A percentile compares a stretch with the other conserved stretches of the same genome.
Conservation (phyloP, 192 early-diverging fungal genomes). For the Umbelopsis ramanniana region DNA sequence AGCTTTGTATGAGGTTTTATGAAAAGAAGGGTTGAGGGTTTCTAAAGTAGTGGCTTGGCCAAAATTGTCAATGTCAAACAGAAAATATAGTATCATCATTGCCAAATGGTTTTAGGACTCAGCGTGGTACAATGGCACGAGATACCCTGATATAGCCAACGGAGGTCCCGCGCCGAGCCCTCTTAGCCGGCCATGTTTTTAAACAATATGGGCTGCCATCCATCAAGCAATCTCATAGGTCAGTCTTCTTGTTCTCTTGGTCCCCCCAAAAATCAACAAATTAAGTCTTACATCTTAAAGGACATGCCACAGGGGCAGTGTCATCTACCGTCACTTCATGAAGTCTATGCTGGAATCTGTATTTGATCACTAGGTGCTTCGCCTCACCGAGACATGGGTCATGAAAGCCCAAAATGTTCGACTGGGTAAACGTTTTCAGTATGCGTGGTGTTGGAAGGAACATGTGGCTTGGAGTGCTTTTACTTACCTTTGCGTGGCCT, state of each 20-base stretch:
- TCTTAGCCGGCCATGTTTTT: not conserved
- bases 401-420: slow-evolving; percentile 91
- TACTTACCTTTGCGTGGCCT: slow-evolving; percentile 86
- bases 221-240: not conserved
- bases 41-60: not conserved
- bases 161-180: slow-evolving; percentile 13
- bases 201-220: slow-evolving; percentile 1
- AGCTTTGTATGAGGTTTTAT: not conserved
- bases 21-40: not conserved
- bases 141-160: slow-evolving; percentile 12
- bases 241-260: not conserved
- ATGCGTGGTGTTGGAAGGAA: too few relatives aligned
- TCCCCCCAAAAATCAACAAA: not conserved
- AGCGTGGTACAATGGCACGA: slow-evolving; percentile 15
- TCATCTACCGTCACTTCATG: slow-evolving; percentile 87
- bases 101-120: not conserved
- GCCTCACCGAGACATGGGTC: slow-evolving; percentile 90
- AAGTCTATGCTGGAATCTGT: slow-evolving; percentile 77
- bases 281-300: slow-evolving; percentile 66
- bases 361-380: slow-evolving; percentile 85
- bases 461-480: too few relatives aligned
- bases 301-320: slow-evolving; percentile 76
- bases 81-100: not conserved
- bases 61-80: slow-evolving; percentile 17
- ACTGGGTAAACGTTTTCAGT: slow-evolving; percentile 45